Percentiles rank a stretch among this genome's conserved stretches.
Evolutionary conservation across 2,329 filamentous ascomycete species (phyloP).

Genomic region (Diaporthe sp.): DNA sequence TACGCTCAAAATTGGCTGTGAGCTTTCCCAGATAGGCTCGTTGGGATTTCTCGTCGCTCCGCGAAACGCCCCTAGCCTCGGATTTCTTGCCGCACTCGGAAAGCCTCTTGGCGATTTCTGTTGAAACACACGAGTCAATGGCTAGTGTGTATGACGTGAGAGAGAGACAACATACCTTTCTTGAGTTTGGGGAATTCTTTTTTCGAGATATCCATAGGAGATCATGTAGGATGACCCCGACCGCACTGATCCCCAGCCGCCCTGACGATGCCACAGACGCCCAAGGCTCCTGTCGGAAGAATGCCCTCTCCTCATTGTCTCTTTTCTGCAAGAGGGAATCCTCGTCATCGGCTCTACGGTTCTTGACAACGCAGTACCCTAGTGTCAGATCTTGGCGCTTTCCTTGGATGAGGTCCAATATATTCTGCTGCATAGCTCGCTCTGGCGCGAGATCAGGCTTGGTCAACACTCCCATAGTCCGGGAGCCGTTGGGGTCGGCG

Average conservation of each 20-base stretch:
- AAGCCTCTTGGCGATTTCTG: slow-evolving; percentile 39
- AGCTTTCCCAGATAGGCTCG: slow-evolving; percentile 48
- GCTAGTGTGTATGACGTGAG: not conserved
- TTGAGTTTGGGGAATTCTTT: slow-evolving; percentile 49
- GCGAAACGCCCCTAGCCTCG: slow-evolving; percentile 44
- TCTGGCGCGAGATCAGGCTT: slow-evolving; percentile 68
- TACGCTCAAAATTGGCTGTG: slow-evolving; percentile 43
- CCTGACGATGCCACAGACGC: slow-evolving; percentile 38
- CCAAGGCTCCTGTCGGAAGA: slow-evolving; percentile 53
- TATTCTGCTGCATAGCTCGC: slow-evolving; percentile 47
- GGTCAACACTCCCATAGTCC: slow-evolving; percentile 63
- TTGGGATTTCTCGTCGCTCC: slow-evolving; percentile 45
- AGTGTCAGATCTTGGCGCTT: slow-evolving; percentile 54
- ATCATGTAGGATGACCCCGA: slow-evolving; percentile 48
- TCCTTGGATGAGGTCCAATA: slow-evolving; percentile 54
- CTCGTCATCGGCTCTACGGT: slow-evolving; percentile 55
- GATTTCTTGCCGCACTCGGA: slow-evolving; percentile 36
- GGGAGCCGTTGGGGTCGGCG: slow-evolving; percentile 50
- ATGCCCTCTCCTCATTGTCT: slow-evolving; percentile 45
- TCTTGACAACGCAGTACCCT: slow-evolving; percentile 61
- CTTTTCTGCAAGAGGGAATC: slow-evolving; percentile 46
- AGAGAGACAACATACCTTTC: not conserved
- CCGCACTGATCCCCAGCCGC: slow-evolving; percentile 46
- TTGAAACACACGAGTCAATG: not conserved
- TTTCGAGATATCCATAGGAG: slow-evolving; percentile 55